Evolutionary conservation across 1,284 basidiomycete genomes (phyloP).

Genomic region (Erythrobasidium hasegawianum): DNA sequence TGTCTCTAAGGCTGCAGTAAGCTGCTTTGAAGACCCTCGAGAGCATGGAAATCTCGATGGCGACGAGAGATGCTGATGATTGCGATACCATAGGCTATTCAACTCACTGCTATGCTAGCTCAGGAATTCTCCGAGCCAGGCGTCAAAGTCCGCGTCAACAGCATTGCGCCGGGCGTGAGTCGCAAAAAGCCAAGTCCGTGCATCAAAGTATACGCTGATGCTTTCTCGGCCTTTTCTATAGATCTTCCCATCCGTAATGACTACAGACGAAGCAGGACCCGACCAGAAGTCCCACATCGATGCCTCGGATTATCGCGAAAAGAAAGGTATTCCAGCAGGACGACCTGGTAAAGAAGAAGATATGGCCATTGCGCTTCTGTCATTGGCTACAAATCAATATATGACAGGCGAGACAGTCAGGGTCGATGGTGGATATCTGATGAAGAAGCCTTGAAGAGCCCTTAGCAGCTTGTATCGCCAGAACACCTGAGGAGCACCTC

Average conservation of each 20-base stretch:
- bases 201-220: no score
- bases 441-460: constrained; percentile 13
- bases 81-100: no score
- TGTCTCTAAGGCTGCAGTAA: constrained; percentile 69
- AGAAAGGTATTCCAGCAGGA: constrained; percentile 27
- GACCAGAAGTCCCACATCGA: constrained; percentile 18
- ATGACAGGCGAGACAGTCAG: constrained; percentile 18
- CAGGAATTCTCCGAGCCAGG: constrained; percentile 65
- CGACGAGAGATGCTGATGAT: no score
- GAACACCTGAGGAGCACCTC: no score
- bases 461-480: no score
- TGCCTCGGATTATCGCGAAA: constrained; percentile 20
- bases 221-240: not conserved
- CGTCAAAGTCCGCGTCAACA: constrained; percentile 59
- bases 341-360: constrained; percentile 29
- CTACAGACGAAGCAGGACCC: constrained; percentile 7
- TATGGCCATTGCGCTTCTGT: constrained; percentile 20
- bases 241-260: constrained; percentile 28
- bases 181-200: constrained; percentile 46
- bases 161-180: constrained; percentile 60
- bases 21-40: no score
- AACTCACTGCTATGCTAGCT: constrained; percentile 67
- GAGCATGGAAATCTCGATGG: no score
- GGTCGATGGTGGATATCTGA: constrained; percentile 21
- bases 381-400: constrained; percentile 25